These are phyloP conservation scores for Rhododendron williamsianum DNA, from an alignment of 148 eudicot genomes.

Conservation along the genomic window DNA sequence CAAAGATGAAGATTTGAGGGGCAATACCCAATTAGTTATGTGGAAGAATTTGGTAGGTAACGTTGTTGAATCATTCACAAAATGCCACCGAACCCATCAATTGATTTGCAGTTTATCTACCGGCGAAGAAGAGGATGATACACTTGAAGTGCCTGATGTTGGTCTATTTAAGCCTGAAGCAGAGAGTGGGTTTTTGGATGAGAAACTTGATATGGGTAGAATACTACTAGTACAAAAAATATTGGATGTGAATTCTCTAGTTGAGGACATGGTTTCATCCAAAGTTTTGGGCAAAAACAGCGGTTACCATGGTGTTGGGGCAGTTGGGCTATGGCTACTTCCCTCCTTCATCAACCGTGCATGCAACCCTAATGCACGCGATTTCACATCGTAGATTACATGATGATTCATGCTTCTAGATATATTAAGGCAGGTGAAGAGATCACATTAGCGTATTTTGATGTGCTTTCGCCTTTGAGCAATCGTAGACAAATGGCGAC, in stretches of 20 bases:
- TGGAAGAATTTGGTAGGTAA: conserved; percentile 78
- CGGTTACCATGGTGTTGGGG: conserved; percentile 68
- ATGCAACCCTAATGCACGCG: conserved; percentile 68
- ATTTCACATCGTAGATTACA: conserved; percentile 69
- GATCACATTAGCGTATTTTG: conserved; percentile 72
- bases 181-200: not conserved
- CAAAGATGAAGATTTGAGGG: conserved; percentile 26
- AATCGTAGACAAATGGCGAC: conserved; percentile 56
- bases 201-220: conserved; percentile 31
- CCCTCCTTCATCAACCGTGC: conserved; percentile 82
- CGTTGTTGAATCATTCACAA: conserved; percentile 47
- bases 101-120: conserved; percentile 53
- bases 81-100: conserved; percentile 36
- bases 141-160: conserved; percentile 50
- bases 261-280: conserved; percentile 60
- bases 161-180: conserved; percentile 48
- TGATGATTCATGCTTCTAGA: conserved; percentile 61
- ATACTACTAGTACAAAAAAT: conserved; percentile 35
- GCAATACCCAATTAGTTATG: conserved; percentile 57
- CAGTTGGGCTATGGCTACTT: conserved; percentile 76
- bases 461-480: conserved; percentile 45
- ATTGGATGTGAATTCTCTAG: conserved; percentile 77
- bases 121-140: conserved; percentile 54
- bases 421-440: conserved; percentile 81
- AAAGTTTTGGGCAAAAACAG: conserved; percentile 68